Base-by-base conservation (phyloP, 768 basidiomycete species). In the Tricholomella constricta region DNA sequence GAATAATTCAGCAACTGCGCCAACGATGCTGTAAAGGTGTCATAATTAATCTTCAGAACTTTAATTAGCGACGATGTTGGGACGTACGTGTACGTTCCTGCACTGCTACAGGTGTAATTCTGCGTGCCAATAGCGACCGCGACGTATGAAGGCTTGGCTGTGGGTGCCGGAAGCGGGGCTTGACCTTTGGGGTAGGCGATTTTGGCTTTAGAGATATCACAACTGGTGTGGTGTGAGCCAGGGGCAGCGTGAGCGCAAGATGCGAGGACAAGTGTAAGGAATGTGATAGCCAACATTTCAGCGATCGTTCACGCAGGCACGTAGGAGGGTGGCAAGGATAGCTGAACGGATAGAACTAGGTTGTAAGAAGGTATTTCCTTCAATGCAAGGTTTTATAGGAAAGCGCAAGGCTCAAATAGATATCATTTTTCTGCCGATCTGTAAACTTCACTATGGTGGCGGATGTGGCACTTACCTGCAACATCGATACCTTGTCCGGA, bases 1-100 rank as follows among this genome's bases (percentile, higher is more conserved):
- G 64, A 79, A 80, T 10, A 85, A 68, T 50, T 80, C 75, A 3
- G 75, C 77, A n/a, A 78, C 64, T 44, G 80, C 79, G 17, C 81
- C 82, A 23, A 69, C 59, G 45, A 73, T 72, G 14, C 79, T 83
- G 41, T 11, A 43, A 38, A 37, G 51, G 35, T 14, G 29, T 51
- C 46, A 41, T n/a, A n/a, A n/a, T n/a, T n/a, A 22, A 23, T 23
- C 10, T 43, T 15, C 31, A 17, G 15, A 41, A n/a, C 12, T 11
- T 14, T 34, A 1, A 15, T 37, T 31, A 4, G n/a, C 5, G 29
- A 25, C 20, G 20, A 26, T 14, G 51, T 23, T 20, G 14, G 56
- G 57, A 62, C 78, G 61, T 53, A 81, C 81, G 69, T 62, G 60
- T 72, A 80, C 56, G 70, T 72, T 51, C 72, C 79, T 40, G 72